Percentiles rank a stretch among this genome's conserved stretches.
Conservation (phyloP, 306 rosid species). For the Rosa lucieae region DNA sequence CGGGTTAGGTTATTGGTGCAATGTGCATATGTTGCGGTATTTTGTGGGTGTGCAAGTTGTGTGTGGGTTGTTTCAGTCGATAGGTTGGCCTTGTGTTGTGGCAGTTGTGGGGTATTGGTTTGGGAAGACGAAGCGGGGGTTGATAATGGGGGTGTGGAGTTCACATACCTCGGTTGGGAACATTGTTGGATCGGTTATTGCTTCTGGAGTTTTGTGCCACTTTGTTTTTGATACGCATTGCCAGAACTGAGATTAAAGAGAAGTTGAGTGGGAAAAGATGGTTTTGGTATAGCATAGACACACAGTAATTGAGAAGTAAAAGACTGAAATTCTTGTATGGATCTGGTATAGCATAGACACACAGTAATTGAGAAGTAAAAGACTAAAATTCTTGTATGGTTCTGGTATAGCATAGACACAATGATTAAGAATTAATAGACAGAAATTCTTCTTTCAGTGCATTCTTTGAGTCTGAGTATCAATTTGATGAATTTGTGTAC, state of each 20-base stretch:
- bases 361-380: conserved; percentile 9
- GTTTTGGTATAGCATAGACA: conserved; percentile 30
- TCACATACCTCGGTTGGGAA: conserved; percentile 69
- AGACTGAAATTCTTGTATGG: conserved; percentile 20
- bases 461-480: background rate
- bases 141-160: conserved; percentile 92
- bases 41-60: conserved; percentile 69
- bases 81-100: conserved; percentile 99
- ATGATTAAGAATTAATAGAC: background rate
- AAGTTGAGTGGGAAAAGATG: conserved; percentile 50
- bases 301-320: conserved; percentile 13
- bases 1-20: conserved; percentile 86
- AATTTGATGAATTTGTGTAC: background rate
- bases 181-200: too few relatives aligned
- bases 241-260: conserved; percentile 60
- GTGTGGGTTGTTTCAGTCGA: conserved; percentile 89
- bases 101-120: conserved; percentile 85
- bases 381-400: conserved; percentile 21
- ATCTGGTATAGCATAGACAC: conserved; percentile 26
- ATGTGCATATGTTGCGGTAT: conserved; percentile 69
- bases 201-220: conserved; percentile 29
- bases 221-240: conserved; percentile 58
- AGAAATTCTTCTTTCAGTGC: background rate
- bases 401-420: conserved; percentile 24
- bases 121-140: conserved; percentile 79